Conservation (phyloP, 257 asterid genomes). For the Solanum arcanum region DNA sequence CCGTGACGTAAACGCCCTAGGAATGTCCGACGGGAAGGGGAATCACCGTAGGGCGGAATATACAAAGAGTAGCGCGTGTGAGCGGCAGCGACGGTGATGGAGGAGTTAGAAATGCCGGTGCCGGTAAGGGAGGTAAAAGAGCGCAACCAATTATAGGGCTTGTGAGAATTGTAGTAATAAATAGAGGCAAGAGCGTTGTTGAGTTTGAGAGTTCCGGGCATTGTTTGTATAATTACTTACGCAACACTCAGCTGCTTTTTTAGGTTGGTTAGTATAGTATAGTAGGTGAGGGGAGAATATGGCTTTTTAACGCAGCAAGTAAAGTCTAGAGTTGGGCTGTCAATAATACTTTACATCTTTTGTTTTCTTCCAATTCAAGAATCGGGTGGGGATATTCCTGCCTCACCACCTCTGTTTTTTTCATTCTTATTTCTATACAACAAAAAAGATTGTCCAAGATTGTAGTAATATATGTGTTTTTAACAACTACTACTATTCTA, state of each 20-base stretch:
- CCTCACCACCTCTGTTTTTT: neutral
- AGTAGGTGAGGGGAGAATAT: neutral
- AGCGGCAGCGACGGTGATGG: neutral
- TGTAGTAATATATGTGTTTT: neutral
- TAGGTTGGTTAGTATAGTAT: constrained; percentile 14
- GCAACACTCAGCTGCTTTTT: constrained; percentile 23
- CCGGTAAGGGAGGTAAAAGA: constrained; percentile 18
- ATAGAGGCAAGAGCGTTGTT: constrained; percentile 25
- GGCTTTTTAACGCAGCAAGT: constrained; percentile 39
- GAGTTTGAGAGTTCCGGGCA: constrained; percentile 60
- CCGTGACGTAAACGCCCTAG: constrained; percentile 14
- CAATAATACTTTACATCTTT: neutral
- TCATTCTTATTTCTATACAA: too few species aligned
- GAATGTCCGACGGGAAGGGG: neutral
- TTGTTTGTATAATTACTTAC: constrained; percentile 25
- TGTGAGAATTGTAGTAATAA: constrained; percentile 24
- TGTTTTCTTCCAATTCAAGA: neutral
- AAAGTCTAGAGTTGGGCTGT: neutral
- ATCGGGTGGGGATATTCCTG: neutral
- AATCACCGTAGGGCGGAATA: constrained; percentile 15
- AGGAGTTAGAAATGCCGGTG: constrained; percentile 4
- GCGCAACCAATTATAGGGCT: constrained; percentile 30
- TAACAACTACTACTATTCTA: too few species aligned
- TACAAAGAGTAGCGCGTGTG: constrained; percentile 27
- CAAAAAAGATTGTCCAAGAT: too few species aligned